phyloP scores from a whole-genome alignment of 2,329 filamentous ascomycete species.

The Coccinonectria pachysandricola region DNA sequence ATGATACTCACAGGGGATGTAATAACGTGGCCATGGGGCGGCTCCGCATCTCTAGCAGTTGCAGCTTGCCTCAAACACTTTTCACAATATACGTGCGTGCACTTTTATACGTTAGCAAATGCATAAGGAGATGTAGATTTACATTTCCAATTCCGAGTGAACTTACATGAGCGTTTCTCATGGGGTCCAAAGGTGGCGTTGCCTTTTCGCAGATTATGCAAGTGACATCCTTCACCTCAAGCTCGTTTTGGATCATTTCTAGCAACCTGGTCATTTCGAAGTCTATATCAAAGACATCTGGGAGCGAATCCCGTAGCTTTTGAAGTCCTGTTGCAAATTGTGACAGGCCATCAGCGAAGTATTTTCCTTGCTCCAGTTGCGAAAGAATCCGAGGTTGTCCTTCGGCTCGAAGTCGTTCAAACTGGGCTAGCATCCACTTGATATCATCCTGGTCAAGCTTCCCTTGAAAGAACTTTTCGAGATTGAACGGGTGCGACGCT shows the following conservation, averaged over 20 bases:
- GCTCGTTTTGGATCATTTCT: constrained; percentile 5
- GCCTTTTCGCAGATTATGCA: constrained; percentile 7
- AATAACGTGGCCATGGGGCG: too few relatives aligned
- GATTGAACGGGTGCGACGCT: constrained; percentile 18
- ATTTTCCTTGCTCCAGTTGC: constrained; percentile 1
- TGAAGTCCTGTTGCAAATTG: constrained; percentile 9
- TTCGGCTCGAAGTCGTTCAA: not conserved
- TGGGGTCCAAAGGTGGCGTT: not conserved
- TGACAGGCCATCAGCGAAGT: constrained; percentile 1
- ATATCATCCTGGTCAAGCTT: not conserved
- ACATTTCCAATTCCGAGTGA: not conserved
- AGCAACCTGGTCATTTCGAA: constrained; percentile 13
- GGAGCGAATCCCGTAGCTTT: constrained; percentile 1
- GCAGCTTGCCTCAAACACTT: too few relatives aligned
- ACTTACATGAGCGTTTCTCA: constrained; percentile 4
- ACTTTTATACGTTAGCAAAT: constrained; percentile 17
- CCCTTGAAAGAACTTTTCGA: constrained; percentile 17
- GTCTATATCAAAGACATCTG: constrained; percentile 8
- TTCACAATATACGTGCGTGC: constrained; percentile 24
- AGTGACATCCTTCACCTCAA: accelerated
- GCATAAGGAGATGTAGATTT: too few relatives aligned
- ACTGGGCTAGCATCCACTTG: not conserved
- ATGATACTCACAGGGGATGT: too few relatives aligned
- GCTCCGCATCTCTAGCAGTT: too few relatives aligned
- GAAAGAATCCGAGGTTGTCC: constrained; percentile 3